Percentiles rank a stretch among this genome's conserved stretches.
Conservation (phyloP, 306 rosid species). For the Ammopiptanthus mongolicus region DNA sequence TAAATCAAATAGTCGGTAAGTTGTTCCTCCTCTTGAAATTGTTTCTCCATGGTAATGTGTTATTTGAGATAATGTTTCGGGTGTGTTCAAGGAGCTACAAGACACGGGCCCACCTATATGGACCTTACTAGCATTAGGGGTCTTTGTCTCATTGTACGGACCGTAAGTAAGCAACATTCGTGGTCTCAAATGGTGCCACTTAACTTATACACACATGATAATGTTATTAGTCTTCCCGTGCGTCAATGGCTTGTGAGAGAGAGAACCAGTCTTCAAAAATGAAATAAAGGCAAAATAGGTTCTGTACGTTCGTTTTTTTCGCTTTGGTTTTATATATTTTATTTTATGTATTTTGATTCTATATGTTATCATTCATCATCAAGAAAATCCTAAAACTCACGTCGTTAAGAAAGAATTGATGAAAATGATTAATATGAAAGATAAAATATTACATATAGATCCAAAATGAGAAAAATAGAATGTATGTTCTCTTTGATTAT, state of each 20-base stretch:
- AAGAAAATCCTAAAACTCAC: too few relatives aligned
- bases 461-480: too few relatives aligned
- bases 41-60: slow-evolving; percentile 10
- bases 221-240: background rate
- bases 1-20: too few relatives aligned
- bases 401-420: too few relatives aligned
- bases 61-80: slow-evolving; percentile 25
- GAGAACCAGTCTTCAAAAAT: background rate
- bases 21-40: background rate
- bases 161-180: background rate
- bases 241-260: background rate
- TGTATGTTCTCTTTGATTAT: too few relatives aligned
- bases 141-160: slow-evolving; percentile 44
- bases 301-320: too few relatives aligned
- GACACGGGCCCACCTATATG: slow-evolving; percentile 16
- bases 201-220: slow-evolving; percentile 21
- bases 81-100: slow-evolving; percentile 26
- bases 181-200: slow-evolving; percentile 25
- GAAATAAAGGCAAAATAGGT: too few relatives aligned
- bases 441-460: too few relatives aligned
- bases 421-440: too few relatives aligned
- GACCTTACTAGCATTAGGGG: slow-evolving; percentile 15
- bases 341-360: too few relatives aligned
- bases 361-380: too few relatives aligned
- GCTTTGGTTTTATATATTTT: too few relatives aligned